phyloP scores from a whole-genome alignment of 192 early-diverging fungal species.

The Coemansia sp. region DNA sequence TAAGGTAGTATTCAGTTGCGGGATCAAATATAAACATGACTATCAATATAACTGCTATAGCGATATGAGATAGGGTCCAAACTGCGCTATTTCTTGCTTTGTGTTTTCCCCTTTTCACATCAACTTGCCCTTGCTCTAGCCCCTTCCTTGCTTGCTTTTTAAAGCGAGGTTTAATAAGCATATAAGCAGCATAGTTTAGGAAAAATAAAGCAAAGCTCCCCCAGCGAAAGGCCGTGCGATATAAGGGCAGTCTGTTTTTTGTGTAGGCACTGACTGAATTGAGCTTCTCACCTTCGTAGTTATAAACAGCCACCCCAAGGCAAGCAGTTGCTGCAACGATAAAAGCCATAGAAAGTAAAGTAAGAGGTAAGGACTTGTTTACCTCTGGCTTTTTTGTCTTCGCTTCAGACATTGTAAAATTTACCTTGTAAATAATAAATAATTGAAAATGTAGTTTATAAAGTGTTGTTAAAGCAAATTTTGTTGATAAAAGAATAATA shows the following conservation, averaged over 20 bases:
- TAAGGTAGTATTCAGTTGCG: not conserved
- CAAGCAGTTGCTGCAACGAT: not conserved
- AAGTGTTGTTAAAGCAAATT: too few species aligned
- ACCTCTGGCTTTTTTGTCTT: not conserved
- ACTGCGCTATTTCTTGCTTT: not conserved
- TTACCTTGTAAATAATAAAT: not conserved
- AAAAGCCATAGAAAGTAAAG: not conserved
- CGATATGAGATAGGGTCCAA: not conserved
- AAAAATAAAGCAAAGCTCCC: not conserved
- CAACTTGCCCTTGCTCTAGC: too few species aligned
- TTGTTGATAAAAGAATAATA: too few species aligned
- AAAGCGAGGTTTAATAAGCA: too few species aligned
- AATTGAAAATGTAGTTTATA: too few species aligned
- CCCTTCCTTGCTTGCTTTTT: too few species aligned
- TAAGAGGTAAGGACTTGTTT: not conserved
- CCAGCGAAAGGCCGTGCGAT: not conserved
- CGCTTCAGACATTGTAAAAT: not conserved
- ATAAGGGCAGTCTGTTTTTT: not conserved
- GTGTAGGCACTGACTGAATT: not conserved
- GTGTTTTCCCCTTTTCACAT: too few species aligned
- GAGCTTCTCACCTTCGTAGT: not conserved
- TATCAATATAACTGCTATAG: not conserved
- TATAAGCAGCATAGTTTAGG: not conserved
- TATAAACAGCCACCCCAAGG: not conserved
- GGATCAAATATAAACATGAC: not conserved